Percentiles rank a stretch among this genome's conserved stretches.
Evolutionary conservation across 2,329 filamentous ascomycete genomes (phyloP).

Genomic region (Lasiodiplodia citricola): DNA sequence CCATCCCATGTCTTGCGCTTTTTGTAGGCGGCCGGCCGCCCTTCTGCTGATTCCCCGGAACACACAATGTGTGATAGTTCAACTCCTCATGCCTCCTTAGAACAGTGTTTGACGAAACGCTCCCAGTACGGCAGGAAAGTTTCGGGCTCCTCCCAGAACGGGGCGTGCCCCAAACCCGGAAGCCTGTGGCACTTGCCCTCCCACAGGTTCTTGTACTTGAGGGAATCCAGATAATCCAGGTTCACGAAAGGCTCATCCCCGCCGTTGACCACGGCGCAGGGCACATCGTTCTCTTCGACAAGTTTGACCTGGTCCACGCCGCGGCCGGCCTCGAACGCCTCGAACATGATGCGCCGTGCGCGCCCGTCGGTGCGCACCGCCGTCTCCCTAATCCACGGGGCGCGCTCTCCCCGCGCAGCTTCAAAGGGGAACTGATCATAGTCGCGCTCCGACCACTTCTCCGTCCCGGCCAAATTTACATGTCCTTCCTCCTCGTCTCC

Average conservation of each 20-base stretch:
- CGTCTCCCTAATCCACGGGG: conserved; percentile 37
- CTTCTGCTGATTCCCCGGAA: background rate
- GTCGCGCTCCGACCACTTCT: background rate
- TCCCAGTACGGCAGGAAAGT: conserved; percentile 27
- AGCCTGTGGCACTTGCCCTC: conserved; percentile 35
- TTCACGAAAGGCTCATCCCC: conserved; percentile 38
- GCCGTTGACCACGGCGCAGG: conserved; percentile 40
- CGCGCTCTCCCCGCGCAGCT: conserved; percentile 31
- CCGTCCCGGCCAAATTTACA: conserved; percentile 8
- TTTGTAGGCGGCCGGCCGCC: background rate
- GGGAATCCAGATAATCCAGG: conserved; percentile 38
- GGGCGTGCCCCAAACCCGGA: conserved; percentile 37
- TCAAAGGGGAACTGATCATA: conserved; percentile 29
- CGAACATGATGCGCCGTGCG: conserved; percentile 36
- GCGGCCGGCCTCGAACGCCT: conserved; percentile 29
- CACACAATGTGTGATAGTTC: background rate
- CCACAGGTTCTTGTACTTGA: conserved; percentile 38
- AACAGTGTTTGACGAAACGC: conserved; percentile 29
- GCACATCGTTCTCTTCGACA: conserved; percentile 32
- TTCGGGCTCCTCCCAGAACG: conserved; percentile 37
- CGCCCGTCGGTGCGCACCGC: conserved; percentile 37
- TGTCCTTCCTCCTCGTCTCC: background rate
- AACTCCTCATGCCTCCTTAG: background rate
- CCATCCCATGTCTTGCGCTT: background rate
- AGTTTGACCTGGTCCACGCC: conserved; percentile 35